A percentile compares a stretch with the other conserved stretches of the same genome.
These are phyloP conservation scores for Exophiala viscosa DNA, from an alignment of 2,329 filamentous ascomycete species.

Conservation along the genomic window DNA sequence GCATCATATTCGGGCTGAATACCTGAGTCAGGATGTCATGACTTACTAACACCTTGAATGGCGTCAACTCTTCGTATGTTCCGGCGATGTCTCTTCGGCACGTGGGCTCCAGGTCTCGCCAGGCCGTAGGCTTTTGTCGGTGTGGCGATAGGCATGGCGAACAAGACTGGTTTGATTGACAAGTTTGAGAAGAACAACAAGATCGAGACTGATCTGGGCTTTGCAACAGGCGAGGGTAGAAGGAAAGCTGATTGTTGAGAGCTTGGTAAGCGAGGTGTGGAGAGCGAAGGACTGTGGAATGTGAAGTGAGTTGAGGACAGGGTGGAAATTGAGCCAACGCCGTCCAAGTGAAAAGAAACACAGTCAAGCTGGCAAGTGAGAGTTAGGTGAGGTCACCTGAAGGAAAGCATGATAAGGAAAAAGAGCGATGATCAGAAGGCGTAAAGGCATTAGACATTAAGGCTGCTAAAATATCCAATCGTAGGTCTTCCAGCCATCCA, in stretches of 20 bases:
- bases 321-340: background rate
- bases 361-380: conserved; percentile 1
- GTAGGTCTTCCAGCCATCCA: conserved; percentile 31
- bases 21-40: background rate
- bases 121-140: background rate
- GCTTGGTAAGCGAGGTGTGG: background rate
- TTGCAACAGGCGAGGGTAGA: background rate
- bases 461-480: conserved; percentile 29
- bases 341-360: background rate
- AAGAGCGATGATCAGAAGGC: conserved; percentile 1
- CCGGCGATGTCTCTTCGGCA: conserved; percentile 2
- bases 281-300: background rate
- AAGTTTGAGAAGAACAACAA: background rate
- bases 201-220: background rate
- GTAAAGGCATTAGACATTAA: conserved; percentile 27
- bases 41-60: conserved; percentile 31
- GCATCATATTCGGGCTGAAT: background rate
- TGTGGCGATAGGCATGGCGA: conserved; percentile 1
- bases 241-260: background rate
- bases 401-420: background rate
- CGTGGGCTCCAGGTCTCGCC: background rate
- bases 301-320: background rate
- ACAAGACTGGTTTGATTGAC: background rate
- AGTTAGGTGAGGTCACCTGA: background rate
- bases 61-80: background rate